Percentiles rank a stretch among this genome's conserved stretches.
These are phyloP conservation scores for Wickerhamomyces pijperi DNA, from an alignment of 805 yeast species.

Conservation along the genomic window DNA sequence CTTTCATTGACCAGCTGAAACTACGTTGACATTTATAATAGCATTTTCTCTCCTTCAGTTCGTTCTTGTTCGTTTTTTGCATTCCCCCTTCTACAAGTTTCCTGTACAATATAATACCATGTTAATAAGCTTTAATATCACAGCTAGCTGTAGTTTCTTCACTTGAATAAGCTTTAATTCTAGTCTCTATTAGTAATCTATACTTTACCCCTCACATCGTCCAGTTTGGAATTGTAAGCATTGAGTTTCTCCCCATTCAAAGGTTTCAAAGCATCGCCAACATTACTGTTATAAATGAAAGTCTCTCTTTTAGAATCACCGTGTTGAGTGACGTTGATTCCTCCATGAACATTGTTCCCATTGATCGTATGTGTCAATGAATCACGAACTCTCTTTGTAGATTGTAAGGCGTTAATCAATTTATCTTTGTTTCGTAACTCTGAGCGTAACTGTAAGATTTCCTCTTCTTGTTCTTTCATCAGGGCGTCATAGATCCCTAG, in stretches of 20 bases:
- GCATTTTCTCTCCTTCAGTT: no score
- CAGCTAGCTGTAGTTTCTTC: no score
- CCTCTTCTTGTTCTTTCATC: slow-evolving; percentile 54
- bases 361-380: slow-evolving; percentile 14
- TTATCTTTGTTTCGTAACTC: slow-evolving; percentile 63
- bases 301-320: slow-evolving; percentile 15
- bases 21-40: no score
- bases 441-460: slow-evolving; percentile 52
- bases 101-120: no score
- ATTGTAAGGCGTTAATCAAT: slow-evolving; percentile 62
- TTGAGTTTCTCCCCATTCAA: slow-evolving; percentile 9
- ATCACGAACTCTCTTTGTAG: slow-evolving; percentile 50
- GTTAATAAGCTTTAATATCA: no score
- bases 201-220: no score
- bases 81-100: no score
- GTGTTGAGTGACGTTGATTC: neutral
- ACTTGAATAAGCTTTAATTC: no score
- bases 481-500: slow-evolving; percentile 18
- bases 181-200: no score
- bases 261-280: slow-evolving; percentile 11
- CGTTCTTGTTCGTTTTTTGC: no score
- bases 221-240: slow-evolving; percentile 1
- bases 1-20: no score
- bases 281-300: neutral
- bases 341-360: slow-evolving; percentile 2